Base-by-base conservation (phyloP, 2,329 filamentous ascomycete species). In the Colletotrichum shisoi region DNA sequence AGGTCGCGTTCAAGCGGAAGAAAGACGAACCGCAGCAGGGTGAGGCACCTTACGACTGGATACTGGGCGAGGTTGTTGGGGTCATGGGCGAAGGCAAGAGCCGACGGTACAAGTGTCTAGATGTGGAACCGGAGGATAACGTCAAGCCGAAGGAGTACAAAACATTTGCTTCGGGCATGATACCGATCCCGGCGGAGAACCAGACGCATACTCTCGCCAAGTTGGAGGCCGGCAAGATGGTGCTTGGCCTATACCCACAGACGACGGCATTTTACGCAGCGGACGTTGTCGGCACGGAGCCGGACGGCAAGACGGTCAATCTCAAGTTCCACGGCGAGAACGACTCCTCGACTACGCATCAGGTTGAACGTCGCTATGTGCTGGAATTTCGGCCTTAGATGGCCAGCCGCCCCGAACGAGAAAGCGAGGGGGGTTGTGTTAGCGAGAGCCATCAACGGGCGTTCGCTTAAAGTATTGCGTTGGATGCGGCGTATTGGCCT, bases 261-360 rank as follows among this genome's bases (percentile, higher is more conserved):
- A 94, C 92, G 1, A 94, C 92, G 1, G 94, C 91, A 0, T 94
- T 95, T 73, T 95, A 95, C 76, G 89, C 91, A 75, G 92, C 92
- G 1, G 91, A 93, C 71, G 91, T 94, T 9, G 90, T 92, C 78
- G 89, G 89, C 42, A 89, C 86, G 82, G 81, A 89, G 63, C 80
- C 80, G 45, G 76, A 82, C 68, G 74, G 82, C 46, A 84, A 83
- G 62, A 69, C 57, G 68, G 87, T 90, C 48, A 85, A 85, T 63
- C 80, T 94, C 70, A 88, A 91, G 70, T 94, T 94, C 72, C 92
- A 94, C 74, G 91, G 91, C 15, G 91, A 93, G 72, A 90, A 92
- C 74, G 90, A 90, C 73, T 85, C 82, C 69, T 89, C 88, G 71
- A 92, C 88, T 70, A 85, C 91, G 75, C 91, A 92, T 77, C 86